These are phyloP conservation scores for Artemisia annua DNA, from an alignment of 129 eudicot species.

Conservation along the genomic window DNA sequence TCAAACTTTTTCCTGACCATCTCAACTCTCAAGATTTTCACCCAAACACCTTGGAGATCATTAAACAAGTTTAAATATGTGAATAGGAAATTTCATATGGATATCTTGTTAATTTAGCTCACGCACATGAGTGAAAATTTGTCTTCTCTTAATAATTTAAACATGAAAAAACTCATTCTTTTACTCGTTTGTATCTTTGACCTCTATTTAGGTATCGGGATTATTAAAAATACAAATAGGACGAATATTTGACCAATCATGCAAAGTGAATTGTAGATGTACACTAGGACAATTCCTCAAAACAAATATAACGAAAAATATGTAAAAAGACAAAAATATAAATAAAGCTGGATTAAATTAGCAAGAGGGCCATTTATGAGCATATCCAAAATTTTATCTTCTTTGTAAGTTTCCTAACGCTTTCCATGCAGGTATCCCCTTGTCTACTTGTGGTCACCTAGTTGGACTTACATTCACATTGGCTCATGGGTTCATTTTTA, in stretches of 20 bases:
- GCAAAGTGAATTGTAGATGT: neutral
- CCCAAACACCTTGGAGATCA: too few species aligned
- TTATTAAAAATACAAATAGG: neutral
- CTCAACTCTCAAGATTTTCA: too few species aligned
- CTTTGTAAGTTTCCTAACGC: conserved; percentile 26
- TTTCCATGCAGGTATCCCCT: conserved; percentile 34
- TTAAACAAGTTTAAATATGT: too few species aligned
- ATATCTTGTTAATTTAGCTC: too few species aligned
- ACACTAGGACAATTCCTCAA: neutral
- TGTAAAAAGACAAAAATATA: conserved; percentile 3
- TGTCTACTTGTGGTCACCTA: conserved; percentile 33
- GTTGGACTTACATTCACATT: conserved; percentile 25
- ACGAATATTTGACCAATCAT: neutral
- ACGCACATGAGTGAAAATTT: too few species aligned
- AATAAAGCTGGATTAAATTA: conserved; percentile 14
- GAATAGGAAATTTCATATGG: too few species aligned
- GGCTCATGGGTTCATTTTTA: neutral
- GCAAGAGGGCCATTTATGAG: conserved; percentile 21
- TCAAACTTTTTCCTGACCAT: too few species aligned
- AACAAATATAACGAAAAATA: neutral
- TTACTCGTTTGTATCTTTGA: neutral
- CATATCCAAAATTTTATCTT: conserved; percentile 17
- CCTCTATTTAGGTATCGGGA: neutral
- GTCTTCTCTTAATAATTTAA: too few species aligned
- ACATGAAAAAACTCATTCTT: too few species aligned